Percentiles rank a stretch among this genome's conserved stretches.
These are phyloP conservation scores for Coprinopsis sp. DNA, from an alignment of 768 basidiomycete species.

Conservation along the genomic window DNA sequence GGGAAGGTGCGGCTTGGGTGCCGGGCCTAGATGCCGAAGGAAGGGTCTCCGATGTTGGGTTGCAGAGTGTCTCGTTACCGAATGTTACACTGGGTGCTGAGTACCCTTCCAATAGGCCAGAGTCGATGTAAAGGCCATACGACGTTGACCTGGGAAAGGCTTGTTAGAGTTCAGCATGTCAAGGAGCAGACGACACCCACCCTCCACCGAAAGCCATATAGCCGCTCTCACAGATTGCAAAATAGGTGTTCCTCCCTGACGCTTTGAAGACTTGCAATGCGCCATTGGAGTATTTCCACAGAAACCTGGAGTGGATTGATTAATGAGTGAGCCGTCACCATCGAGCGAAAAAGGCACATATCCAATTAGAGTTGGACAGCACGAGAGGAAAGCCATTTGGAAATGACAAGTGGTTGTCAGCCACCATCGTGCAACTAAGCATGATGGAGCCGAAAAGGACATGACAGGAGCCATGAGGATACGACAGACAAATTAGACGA, in stretches of 20 bases:
- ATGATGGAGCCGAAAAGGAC: no score
- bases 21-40: neutral
- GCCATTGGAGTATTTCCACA: slow-evolving; percentile 60
- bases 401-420: no score
- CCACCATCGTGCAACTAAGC: no score
- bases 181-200: slow-evolving; percentile 39
- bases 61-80: slow-evolving; percentile 78
- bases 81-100: slow-evolving; percentile 85
- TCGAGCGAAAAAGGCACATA: no score
- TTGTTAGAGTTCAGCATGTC: neutral
- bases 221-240: slow-evolving; percentile 76
- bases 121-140: slow-evolving; percentile 87
- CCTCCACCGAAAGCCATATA: slow-evolving; percentile 91
- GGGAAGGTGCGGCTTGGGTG: slow-evolving; percentile 26
- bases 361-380: neutral
- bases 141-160: slow-evolving; percentile 23
- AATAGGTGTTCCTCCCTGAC: slow-evolving; percentile 89
- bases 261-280: slow-evolving; percentile 65
- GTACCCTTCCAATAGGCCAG: slow-evolving; percentile 75
- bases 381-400: no score
- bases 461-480: no score
- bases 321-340: neutral
- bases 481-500: no score
- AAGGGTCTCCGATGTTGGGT: slow-evolving; percentile 9
- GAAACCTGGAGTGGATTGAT: slow-evolving; percentile 45